Evolutionary conservation across 2,329 filamentous ascomycete species (phyloP), one percentile per base, ranked within the genome.

Genomic region (Tolypocladium ophioglossoides): DNA sequence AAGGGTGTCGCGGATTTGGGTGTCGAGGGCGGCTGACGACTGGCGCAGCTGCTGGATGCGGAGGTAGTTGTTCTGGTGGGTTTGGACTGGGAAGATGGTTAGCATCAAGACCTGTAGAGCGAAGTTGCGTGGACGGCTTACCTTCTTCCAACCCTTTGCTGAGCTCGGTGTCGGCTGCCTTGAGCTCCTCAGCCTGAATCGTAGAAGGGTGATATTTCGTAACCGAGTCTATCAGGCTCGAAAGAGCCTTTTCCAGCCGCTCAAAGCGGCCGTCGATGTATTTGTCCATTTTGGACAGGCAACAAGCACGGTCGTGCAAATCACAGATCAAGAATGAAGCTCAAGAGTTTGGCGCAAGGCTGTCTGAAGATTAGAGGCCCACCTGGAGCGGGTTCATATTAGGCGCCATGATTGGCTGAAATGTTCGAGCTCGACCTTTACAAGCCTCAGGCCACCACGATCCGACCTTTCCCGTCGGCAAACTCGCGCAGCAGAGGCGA

Each of bases 171-270:
- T 95, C 87, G 27, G 88, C 89, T 9, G 77, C 74, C 20, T 87
- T 74, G 11, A 95, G 81, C 58, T 91, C 86, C 54, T 80, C 74
- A 7, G 86, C 87, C 30, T 85, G 81, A 38, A 76, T 70, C 5
- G 80, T 74, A 8, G 86, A 88, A 0, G 89, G 89, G 63, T 91
- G 89, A 71, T 91, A 92, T 59, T 89, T 87, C 7, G 87, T 79
- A 58, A 95, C 86, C 0, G 88, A 91, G 66, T 91, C 87, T 61
- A 91, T 85, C 37, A 95, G 75, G 32, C 75, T 82, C 14, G 80
- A 78, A 22, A 95, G 74, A 1, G 83, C 82, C 62, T 79, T 81
- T 62, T 87, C 85, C 34, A 88, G 74, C 50, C 82, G 80, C 65
- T 85, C 81, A 56, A 88, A 86, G 62, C 79, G 82, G 48, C 64